Base-by-base conservation (phyloP, 441 rosid species). In the Adansonia grandidieri region DNA sequence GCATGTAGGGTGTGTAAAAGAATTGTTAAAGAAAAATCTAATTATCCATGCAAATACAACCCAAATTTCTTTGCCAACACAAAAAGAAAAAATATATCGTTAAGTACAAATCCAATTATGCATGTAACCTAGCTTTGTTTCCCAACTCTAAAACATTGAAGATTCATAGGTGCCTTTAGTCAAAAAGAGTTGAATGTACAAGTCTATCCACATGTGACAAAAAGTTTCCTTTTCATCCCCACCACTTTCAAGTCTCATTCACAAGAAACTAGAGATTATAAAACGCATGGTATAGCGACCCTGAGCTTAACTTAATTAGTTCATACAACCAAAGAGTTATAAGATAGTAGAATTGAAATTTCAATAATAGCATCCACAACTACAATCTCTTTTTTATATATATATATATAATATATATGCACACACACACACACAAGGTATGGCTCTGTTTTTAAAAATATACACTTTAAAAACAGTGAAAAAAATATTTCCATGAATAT, bases 21-120 rank as follows among this genome's bases (percentile, higher is more conserved):
- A 15, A n/a, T 37, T 11, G 48, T 37, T 9, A 54, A 72, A 54
- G 50, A 15, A 24, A 69, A 69, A n/a, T 71, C 74, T 28, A 15
- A 28, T 28, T 9, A 71, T 72, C 74, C 75, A 32, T 37, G 19
- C 50, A 72, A 51, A 51, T 45, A 71, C 40, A 51, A 28, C 61
- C 61, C 6, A 71, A 32, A 51, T 51, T 51, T 19, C 15, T n/a
- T 45, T 68, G 45, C 72, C 37, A 68, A 10, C 54, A 19, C 10
- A 11, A 24, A 32, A 24, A 60, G 32, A 24, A 60, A 62, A n/a
- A n/a, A n/a, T n/a, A 17, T 10, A 37, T 37, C 50, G 37, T 54
- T 54, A 37, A 72, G 19, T 9, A 8, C 64, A 72, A 72, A 72
- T 37, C 64, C 75, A 17, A 37, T 72, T 6, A 72, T 37, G 64